phyloP scores from a whole-genome alignment of 2,329 filamentous ascomycete genomes.

The Calonectria fujianensis region DNA sequence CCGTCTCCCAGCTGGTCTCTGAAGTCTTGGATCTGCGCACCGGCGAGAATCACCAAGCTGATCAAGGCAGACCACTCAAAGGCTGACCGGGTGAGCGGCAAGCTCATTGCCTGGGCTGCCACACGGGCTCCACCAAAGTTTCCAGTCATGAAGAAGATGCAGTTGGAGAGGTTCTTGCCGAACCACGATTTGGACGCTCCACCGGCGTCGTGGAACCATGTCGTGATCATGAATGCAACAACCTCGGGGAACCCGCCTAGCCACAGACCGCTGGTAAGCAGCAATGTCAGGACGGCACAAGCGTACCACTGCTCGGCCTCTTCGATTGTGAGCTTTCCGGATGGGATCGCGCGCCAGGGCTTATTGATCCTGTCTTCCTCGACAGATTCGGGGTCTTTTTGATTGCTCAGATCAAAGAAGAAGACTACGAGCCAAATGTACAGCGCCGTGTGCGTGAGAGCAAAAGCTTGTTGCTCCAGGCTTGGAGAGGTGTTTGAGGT shows the following conservation, averaged over 20 bases:
- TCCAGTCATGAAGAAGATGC: not conserved
- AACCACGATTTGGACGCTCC: too few species aligned
- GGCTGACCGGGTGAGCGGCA: not conserved
- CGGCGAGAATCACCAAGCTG: not conserved
- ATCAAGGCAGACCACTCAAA: not conserved
- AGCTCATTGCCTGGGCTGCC: not conserved
- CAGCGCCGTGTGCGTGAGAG: not conserved
- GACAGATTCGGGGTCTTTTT: not conserved
- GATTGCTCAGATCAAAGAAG: not conserved
- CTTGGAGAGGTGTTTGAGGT: not conserved
- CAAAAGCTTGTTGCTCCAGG: not conserved
- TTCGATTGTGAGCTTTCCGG: not conserved
- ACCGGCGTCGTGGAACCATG: not conserved
- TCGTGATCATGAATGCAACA: not conserved
- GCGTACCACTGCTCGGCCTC: not conserved
- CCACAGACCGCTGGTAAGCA: not conserved
- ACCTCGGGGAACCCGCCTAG: not conserved
- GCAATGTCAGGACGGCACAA: not conserved
- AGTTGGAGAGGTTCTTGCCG: not conserved
- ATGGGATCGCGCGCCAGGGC: not conserved
- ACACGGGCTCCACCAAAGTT: not conserved
- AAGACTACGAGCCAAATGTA: not conserved
- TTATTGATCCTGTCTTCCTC: not conserved
- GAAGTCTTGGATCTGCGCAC: not conserved
- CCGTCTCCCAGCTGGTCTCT: not conserved